Conservation (phyloP, 1,139 yeast genomes). For the Pneumocystis carinii region DNA sequence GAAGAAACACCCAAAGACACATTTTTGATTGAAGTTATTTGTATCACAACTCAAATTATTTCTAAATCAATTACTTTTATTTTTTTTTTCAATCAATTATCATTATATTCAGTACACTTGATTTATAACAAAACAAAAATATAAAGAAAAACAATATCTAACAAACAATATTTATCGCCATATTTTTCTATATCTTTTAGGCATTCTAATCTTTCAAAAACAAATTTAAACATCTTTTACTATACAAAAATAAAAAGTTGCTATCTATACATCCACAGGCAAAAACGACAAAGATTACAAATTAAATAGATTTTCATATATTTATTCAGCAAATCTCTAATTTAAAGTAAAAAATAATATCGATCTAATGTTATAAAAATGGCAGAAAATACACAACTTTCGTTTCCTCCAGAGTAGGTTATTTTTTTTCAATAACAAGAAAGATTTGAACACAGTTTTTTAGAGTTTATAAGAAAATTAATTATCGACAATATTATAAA, state of each 20-base stretch:
- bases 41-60: no score
- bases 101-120: no score
- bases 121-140: no score
- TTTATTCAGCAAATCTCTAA: background rate
- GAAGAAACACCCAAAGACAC: no score
- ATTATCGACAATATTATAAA: background rate
- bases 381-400: background rate
- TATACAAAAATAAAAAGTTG: background rate
- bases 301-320: background rate
- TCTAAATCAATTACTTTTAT: no score
- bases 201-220: background rate
- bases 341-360: background rate
- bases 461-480: background rate
- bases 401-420: background rate
- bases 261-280: background rate
- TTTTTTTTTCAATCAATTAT: no score
- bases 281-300: background rate
- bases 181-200: background rate
- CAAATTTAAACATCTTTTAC: background rate
- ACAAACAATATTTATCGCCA: no score
- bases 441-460: background rate
- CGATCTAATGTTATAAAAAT: background rate
- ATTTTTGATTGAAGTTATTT: no score
- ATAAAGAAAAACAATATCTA: no score
- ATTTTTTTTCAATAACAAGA: background rate